Evolutionary conservation across 139 green algal species (phyloP).

Genomic region (Trebouxia sp.): DNA sequence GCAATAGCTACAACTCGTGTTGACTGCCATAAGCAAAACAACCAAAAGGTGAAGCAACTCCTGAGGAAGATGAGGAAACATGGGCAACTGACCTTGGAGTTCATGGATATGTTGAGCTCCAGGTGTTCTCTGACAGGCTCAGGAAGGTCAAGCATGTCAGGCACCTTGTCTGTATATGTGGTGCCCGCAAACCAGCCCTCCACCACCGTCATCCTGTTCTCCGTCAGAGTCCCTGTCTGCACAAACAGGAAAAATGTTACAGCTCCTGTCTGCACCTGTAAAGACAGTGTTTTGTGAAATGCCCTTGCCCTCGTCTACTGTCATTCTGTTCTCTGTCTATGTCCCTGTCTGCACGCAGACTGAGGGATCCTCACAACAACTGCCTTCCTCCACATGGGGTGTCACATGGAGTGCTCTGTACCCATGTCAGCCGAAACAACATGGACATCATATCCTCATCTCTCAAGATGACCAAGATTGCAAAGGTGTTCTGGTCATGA

Average conservation of each 20-base stretch:
- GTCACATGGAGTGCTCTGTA: no score
- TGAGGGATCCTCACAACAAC: no score
- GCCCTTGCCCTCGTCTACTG: background rate
- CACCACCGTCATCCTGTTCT: conserved; percentile 99
- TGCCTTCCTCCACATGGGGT: no score
- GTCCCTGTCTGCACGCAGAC: no score
- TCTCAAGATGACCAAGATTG: no score
- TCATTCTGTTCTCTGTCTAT: background rate
- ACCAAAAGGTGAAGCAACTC: no score
- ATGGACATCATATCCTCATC: no score
- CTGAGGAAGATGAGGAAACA: background rate
- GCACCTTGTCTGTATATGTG: conserved; percentile 33
- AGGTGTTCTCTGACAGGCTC: conserved; percentile 55
- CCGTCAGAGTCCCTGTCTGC: conserved; percentile 85
- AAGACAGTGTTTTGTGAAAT: background rate
- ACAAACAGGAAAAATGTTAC: background rate
- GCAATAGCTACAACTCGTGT: no score
- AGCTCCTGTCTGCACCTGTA: background rate
- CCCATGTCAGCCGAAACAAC: no score
- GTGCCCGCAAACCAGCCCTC: conserved; percentile 83
- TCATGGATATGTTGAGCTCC: conserved; percentile 75
- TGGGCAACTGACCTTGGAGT: conserved; percentile 67
- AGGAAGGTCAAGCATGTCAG: conserved; percentile 44
- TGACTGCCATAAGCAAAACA: no score
- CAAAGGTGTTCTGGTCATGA: no score